Evolutionary conservation across 371 early-diverging fungal species (phyloP).

Genomic region (Mucor plumbeus): DNA sequence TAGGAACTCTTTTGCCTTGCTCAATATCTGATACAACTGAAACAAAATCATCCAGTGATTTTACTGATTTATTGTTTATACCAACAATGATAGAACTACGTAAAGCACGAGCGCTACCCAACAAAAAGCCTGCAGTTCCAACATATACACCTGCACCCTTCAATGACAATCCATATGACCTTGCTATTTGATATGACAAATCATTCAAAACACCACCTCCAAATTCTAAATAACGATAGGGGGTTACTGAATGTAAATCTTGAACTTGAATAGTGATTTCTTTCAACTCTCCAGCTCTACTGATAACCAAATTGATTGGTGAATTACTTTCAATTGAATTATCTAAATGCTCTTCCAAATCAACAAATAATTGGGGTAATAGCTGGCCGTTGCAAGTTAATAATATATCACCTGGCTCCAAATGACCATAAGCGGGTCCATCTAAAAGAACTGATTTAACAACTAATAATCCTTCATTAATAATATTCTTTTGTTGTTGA

Average conservation of each 20-base stretch:
- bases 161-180: conserved; percentile 70
- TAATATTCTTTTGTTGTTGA: conserved; percentile 45
- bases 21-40: conserved; percentile 64
- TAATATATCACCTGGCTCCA: conserved; percentile 80
- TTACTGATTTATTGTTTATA: conserved; percentile 73
- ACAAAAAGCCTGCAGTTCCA: conserved; percentile 71
- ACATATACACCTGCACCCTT: conserved; percentile 85
- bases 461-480: conserved; percentile 71
- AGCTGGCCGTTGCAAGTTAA: conserved; percentile 63
- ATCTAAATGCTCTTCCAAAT: conserved; percentile 72
- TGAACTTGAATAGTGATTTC: conserved; percentile 64
- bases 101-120: conserved; percentile 63
- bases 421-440: conserved; percentile 67
- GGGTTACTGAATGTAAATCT: conserved; percentile 80
- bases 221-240: conserved; percentile 76
- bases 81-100: conserved; percentile 69
- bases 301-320: conserved; percentile 63
- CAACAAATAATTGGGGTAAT: conserved; percentile 67
- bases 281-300: conserved; percentile 69
- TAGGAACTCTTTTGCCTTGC: conserved; percentile 81
- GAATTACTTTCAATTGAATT: conserved; percentile 58
- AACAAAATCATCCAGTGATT: conserved; percentile 79
- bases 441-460: conserved; percentile 70
- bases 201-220: conserved; percentile 88
- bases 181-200: conserved; percentile 86